Evolutionary conservation across 805 yeast genomes (phyloP).

Genomic region (Wickerhamomyces strasburgensis): DNA sequence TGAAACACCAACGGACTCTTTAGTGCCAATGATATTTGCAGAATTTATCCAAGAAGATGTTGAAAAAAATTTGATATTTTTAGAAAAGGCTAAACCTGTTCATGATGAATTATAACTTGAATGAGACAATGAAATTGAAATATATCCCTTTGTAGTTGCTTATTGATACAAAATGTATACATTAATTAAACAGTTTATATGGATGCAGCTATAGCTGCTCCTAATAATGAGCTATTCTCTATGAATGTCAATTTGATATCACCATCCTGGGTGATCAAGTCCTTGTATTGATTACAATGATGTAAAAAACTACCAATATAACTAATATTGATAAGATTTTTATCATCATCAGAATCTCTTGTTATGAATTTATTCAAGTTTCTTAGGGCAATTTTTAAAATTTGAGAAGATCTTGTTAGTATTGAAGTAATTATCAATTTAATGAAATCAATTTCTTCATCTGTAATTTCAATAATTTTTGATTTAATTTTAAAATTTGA

Average conservation of each 20-base stretch:
- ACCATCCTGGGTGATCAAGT: conserved; percentile 26
- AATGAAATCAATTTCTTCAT: conserved; percentile 11
- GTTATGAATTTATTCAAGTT: neutral
- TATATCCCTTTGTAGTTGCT: too few relatives aligned
- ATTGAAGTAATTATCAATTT: conserved; percentile 32
- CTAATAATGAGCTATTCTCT: conserved; percentile 44
- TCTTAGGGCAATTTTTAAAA: neutral
- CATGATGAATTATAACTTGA: neutral
- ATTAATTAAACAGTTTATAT: neutral
- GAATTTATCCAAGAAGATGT: neutral
- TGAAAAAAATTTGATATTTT: neutral
- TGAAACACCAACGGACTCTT: too few relatives aligned
- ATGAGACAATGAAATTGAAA: neutral
- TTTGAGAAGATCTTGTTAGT: conserved; percentile 32
- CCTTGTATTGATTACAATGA: conserved; percentile 33
- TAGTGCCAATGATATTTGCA: neutral
- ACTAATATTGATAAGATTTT: conserved; percentile 31
- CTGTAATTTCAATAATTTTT: too few relatives aligned
- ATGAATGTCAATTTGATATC: conserved; percentile 35
- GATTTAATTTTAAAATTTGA: too few relatives aligned
- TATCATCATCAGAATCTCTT: neutral
- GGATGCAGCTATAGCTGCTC: conserved; percentile 49
- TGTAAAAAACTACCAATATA: conserved; percentile 49
- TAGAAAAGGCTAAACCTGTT: neutral
- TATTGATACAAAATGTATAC: too few relatives aligned